Evolutionary conservation across 78 protist species (phyloP), one percentile per base, ranked within the genome.

Genomic region (Dictyostelium firmibasis): DNA sequence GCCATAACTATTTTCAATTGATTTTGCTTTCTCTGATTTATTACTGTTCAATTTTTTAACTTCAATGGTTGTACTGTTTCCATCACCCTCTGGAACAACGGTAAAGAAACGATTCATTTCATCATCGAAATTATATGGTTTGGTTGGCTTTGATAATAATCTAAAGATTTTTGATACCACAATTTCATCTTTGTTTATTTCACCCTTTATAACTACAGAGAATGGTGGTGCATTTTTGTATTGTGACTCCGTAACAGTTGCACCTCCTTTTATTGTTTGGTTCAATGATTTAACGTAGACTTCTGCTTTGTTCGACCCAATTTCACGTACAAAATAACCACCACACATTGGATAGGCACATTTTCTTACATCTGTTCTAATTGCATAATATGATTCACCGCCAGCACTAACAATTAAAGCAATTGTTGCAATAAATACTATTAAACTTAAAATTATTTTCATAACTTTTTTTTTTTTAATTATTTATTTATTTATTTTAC

Each of bases 321-420:
- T 10, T n/a, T 77, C 60, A 11, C 25, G 29, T 2, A 77, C 43
- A 41, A 41, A 77, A 9, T 77, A 77, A n/a, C 83, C 83, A n/a
- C 85, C 85, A 53, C 85, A 81, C 85, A 81, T 81, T 25, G 85
- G 85, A 27, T 25, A 14, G 16, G 85, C 85, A 50, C 85, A 81
- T 81, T 31, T 81, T 53, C 85, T 81, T 16, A 81, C 10, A 81
- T 81, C 85, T 5, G 43, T 72, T 72, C 41, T 72, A 14, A 67
- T 27, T 67, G 75, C 31, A 13, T 27, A 67, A 67, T 27, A 67
- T 27, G 31, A 27, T 27, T 67, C 33, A 67, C 75, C 36, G 14
- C 10, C 20, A 53, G 67, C 75, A n/a, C 16, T 64, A 6, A 16
- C 36, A 67, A 57, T 3, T 57, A 57, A 57, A 2, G 67, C 25